Base-by-base conservation (phyloP, 2,329 filamentous ascomycete genomes). In the Paecilomyces formosus region DNA sequence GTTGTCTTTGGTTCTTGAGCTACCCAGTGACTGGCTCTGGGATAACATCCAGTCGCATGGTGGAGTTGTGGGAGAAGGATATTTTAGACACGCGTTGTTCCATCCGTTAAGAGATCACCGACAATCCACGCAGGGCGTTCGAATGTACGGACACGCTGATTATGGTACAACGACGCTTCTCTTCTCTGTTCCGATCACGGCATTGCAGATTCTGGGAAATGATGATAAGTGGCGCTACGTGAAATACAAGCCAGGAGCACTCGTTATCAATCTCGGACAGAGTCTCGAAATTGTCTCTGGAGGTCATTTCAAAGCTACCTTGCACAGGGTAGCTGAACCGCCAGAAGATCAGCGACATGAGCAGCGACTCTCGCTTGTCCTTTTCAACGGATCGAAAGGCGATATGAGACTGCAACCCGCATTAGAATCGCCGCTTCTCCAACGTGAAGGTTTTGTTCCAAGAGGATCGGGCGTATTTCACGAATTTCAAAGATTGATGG, bases 201-300 rank as follows among this genome's bases (percentile, higher is more conserved):
- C 75, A 0, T 70, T 81, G 1, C 78, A 81, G 62, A 76, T 81
- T 24, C 78, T 76, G 71, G 75, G 65, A 56, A 73, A 71, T 3
- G 67, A 75, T 28, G 74, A 78, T 24, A 62, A 77, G 57, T 82
- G 79, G 79, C 76, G 79, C 50, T 76, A 78, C 18, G 79, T 80
- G 0, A 73, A 71, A 0, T 77, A 76, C 57, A 57, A 57, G n/a
- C 56, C 56, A 72, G 76, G 77, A 13, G 78, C 77, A 0, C 72
- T 81, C n/a, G 77, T 81, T 4, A 74, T 80, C 53, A 82, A 82
- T 54, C 76, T 81, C 7, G 78, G 77, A 3, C 76, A 79, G 50
- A 75, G 73, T 1, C 65, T 78, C 26, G 69, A 79, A 65, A 77
- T 79, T 56, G 72, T 79, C 0, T 78, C 77, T 1, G 78, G 77